Percentiles rank a stretch among this genome's conserved stretches.
phyloP scores from a whole-genome alignment of 495 filamentous ascomycete species.

The Daldinia caldariorum region DNA sequence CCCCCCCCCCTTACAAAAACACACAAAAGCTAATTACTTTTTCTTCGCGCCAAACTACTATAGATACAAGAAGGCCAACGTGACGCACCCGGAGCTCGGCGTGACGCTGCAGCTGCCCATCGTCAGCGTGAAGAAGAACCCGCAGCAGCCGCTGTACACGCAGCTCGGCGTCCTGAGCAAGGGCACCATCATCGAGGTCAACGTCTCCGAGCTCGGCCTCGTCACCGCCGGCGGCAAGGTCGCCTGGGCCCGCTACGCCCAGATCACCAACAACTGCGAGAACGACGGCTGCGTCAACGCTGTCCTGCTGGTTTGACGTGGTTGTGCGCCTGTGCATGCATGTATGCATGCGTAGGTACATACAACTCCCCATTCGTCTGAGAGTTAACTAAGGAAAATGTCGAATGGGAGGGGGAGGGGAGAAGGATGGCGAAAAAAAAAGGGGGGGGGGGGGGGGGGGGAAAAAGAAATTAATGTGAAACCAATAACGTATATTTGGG shows the following conservation, averaged over 20 bases:
- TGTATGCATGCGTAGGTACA: no score
- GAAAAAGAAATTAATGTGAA: no score
- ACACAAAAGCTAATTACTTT: no score
- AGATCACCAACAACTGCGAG: constrained; percentile 76
- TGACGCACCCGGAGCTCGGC: constrained; percentile 85
- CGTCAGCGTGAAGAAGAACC: constrained; percentile 97
- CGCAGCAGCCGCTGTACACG: constrained; percentile 92
- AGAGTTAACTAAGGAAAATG: no score
- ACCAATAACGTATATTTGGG: no score
- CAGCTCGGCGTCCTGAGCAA: constrained; percentile 93
- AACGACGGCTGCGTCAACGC: constrained; percentile 64
- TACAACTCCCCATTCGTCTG: no score
- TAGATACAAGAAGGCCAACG: constrained; percentile 95
- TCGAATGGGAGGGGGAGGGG: no score
- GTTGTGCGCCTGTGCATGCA: no score
- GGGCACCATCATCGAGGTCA: constrained; percentile 95
- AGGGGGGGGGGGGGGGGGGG: no score
- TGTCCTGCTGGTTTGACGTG: constrained; percentile 55
- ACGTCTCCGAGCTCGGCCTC: constrained; percentile 91
- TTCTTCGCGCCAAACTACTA: no score
- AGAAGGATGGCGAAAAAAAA: no score
- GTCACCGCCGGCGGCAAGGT: constrained; percentile 94
- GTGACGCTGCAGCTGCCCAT: constrained; percentile 96
- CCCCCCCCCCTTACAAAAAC: no score
- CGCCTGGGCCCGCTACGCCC: constrained; percentile 79